Evolutionary conservation across 192 early-diverging fungal genomes (phyloP).

Genomic region (Haplosporangium gracile): DNA sequence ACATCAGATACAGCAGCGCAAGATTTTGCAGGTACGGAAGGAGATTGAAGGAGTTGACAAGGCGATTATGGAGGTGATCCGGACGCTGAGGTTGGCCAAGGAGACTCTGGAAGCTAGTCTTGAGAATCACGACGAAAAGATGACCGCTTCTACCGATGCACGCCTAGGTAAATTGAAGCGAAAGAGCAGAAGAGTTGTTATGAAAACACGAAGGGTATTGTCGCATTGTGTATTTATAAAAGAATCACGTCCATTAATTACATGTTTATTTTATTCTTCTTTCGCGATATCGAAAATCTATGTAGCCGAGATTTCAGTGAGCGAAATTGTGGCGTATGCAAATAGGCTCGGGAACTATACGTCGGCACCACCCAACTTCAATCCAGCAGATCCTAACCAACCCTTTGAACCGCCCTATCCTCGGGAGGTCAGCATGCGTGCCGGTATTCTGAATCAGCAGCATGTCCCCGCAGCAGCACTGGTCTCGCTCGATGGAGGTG

Average conservation of each 20-base stretch:
- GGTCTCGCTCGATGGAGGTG: conserved; percentile 42
- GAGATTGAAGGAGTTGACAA: conserved; percentile 63
- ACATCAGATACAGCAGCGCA: conserved; percentile 61
- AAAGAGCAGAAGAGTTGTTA: not conserved
- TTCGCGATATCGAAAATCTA: not conserved
- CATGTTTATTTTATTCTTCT: not conserved
- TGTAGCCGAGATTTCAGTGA: conserved; percentile 51
- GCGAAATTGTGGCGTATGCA: conserved; percentile 65
- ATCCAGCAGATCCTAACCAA: conserved; percentile 57
- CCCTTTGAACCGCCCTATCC: conserved; percentile 67
- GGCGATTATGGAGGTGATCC: conserved; percentile 55
- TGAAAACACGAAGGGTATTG: not conserved
- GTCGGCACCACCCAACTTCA: conserved; percentile 68
- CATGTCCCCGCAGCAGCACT: conserved; percentile 53
- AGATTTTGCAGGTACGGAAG: conserved; percentile 60
- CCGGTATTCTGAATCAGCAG: conserved; percentile 64
- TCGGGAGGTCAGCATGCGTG: conserved; percentile 66
- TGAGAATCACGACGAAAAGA: conserved; percentile 42
- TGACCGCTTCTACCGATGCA: conserved; percentile 31
- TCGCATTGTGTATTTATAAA: not conserved
- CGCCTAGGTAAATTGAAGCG: conserved; percentile 16
- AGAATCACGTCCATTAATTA: not conserved
- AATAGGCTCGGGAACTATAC: conserved; percentile 65
- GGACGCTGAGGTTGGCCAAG: conserved; percentile 44
- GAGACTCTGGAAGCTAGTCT: conserved; percentile 48